Evolutionary conservation across 2,329 filamentous ascomycete genomes (phyloP), one percentile per base, ranked within the genome.

Genomic region (Neoscytalidium dimidiatum): DNA sequence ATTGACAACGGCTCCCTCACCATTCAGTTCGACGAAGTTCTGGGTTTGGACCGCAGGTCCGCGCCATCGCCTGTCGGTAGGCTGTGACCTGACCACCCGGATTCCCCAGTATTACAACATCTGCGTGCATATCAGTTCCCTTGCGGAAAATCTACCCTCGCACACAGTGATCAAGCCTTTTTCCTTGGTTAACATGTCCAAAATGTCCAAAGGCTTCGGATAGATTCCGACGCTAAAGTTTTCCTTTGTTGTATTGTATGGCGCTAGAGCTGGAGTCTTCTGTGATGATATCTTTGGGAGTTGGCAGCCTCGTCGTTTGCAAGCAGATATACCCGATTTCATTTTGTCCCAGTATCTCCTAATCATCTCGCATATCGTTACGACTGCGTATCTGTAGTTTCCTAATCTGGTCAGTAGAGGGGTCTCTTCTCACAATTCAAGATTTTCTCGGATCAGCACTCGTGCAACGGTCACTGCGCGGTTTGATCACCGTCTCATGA

Each of bases 1-100:
- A 70, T 74, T 46, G 70, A 73, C 17, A 69, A 71, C 53, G 75
- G 76, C 17, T 72, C 75, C 23, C 71, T 78, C 66, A 78, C 75
- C 14, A 71, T 77, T 53, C 74, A 77, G 33, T 78, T 78, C 52
- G 76, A 76, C 62, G 73, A 72, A 60, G 64, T 68, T 52, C 67
- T 73, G 67, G 69, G 68, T 28, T 26, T 65, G 65, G 72, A 72
- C 67, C 56, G 64, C n/a, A 62, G 58, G 44, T 35, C 58, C 19
- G 56, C 56, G 14, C 56, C 56, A 28, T 62, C 64, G 41, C 57
- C 64, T 21, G 57, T 66, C 23, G 38, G 38, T 5, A 35, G 58
- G 56, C 56, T 44, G 28, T 60, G 33, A 35, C 11, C 19, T 31
- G 6, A 46, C 33, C 38, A 31, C 56, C 56, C 41, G 56, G 56